Conservation (phyloP, 345 rosid genomes). For the Gossypioides kirkii region DNA sequence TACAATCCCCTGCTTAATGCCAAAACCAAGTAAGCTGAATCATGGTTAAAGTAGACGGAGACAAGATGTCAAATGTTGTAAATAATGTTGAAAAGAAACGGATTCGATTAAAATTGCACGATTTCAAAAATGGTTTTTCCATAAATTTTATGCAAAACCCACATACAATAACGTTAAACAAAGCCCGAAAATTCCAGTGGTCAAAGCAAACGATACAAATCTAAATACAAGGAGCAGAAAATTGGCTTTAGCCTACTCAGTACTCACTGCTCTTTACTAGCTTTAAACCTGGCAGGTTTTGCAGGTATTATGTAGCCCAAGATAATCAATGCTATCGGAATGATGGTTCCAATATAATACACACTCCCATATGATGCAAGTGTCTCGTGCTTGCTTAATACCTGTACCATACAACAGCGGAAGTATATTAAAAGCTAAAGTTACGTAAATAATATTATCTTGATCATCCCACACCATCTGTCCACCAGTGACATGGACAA, state of each 20-base stretch:
- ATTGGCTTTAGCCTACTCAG: conserved; percentile 26
- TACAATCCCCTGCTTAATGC: not conserved
- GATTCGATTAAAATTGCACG: not conserved
- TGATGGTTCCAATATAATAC: conserved; percentile 65
- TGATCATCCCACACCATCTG: not conserved
- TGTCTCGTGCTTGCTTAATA: conserved; percentile 74
- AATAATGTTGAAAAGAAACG: not conserved
- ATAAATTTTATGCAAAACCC: not conserved
- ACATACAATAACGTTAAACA: not conserved
- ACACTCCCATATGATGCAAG: conserved; percentile 68
- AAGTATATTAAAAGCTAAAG: conserved; percentile 9
- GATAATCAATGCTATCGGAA: conserved; percentile 53
- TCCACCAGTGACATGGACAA: not conserved
- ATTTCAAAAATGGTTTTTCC: not conserved
- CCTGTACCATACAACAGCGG: conserved; percentile 35
- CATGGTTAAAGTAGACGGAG: not conserved
- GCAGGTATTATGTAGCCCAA: conserved; percentile 62
- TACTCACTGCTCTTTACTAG: conserved; percentile 52
- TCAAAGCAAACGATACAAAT: not conserved
- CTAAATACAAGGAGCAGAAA: not conserved
- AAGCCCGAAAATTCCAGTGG: not conserved
- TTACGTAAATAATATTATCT: not conserved
- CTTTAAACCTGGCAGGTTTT: conserved; percentile 54
- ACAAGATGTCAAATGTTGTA: not conserved
- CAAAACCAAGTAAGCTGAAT: not conserved